These are phyloP conservation scores for Diplodia seriata DNA, from an alignment of 2,329 filamentous ascomycete genomes.

Conservation along the genomic window DNA sequence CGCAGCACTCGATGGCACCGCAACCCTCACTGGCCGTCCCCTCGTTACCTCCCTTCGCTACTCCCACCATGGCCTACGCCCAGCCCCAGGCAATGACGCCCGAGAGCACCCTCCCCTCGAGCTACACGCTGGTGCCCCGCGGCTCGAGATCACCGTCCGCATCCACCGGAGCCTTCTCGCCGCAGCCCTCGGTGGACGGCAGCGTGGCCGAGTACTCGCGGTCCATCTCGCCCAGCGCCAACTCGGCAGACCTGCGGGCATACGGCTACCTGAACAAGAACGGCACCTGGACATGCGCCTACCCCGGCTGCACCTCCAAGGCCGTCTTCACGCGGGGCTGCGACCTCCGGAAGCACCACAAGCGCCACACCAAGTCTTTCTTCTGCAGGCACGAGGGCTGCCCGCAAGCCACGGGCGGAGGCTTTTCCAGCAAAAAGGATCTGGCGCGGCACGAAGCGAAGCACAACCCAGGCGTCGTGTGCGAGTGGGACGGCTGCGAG, in stretches of 20 bases:
- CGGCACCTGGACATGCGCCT: constrained; percentile 64
- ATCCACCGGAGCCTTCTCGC: constrained; percentile 28
- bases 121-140: constrained; percentile 25
- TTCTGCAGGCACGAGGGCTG: constrained; percentile 67
- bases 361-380: constrained; percentile 66
- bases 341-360: constrained; percentile 68
- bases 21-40: constrained; percentile 26
- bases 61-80: constrained; percentile 30
- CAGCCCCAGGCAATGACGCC: constrained; percentile 26
- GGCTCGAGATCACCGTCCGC: constrained; percentile 29
- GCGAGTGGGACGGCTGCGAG: constrained; percentile 64
- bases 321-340: constrained; percentile 65
- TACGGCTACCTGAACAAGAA: constrained; percentile 55
- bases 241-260: constrained; percentile 46
- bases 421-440: constrained; percentile 69
- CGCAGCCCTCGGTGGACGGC: constrained; percentile 32
- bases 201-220: constrained; percentile 40
- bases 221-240: constrained; percentile 48
- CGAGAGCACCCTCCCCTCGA: constrained; percentile 31
- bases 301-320: constrained; percentile 65
- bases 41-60: constrained; percentile 28
- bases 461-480: constrained; percentile 66
- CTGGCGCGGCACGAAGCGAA: constrained; percentile 67
- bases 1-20: constrained; percentile 25
- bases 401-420: constrained; percentile 62